Percentiles rank a stretch among this genome's conserved stretches.
Evolutionary conservation across 1,284 basidiomycete species (phyloP).

Genomic region (Pascua guehoae): DNA sequence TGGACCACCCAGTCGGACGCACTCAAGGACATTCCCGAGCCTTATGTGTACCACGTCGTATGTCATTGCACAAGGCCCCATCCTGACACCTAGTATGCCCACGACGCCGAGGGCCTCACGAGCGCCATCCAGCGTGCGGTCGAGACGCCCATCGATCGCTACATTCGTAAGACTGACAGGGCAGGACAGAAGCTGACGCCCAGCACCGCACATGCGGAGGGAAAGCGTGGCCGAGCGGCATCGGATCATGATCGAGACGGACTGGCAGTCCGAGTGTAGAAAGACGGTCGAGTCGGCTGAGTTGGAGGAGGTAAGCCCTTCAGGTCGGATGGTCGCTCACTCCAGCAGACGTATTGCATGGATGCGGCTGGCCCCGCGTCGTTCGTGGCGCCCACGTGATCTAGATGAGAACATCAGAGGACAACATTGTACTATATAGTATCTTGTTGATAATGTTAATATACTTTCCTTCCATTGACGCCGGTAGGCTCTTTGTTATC

Average conservation of each 20-base stretch:
- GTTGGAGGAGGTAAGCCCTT: no score
- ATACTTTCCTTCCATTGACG: no score
- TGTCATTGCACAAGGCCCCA: no score
- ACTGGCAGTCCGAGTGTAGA: background rate
- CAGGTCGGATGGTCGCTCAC: no score
- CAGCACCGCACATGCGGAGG: conserved; percentile 22
- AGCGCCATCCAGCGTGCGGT: conserved; percentile 28
- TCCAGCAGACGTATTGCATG: no score
- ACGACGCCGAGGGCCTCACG: conserved; percentile 28
- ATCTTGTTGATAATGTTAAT: no score
- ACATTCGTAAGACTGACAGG: conserved; percentile 9
- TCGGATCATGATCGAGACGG: background rate
- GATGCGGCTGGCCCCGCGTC: no score
- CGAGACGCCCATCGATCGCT: conserved; percentile 30
- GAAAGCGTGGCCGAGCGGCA: conserved; percentile 17
- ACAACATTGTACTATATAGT: no score
- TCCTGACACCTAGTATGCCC: conserved; percentile 1
- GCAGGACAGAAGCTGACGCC: background rate
- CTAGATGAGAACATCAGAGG: no score
- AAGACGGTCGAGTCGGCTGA: background rate
- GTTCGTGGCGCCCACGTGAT: no score
- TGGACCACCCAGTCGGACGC: conserved; percentile 49
- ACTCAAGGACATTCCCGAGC: conserved; percentile 28
- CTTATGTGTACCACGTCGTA: conserved; percentile 50
- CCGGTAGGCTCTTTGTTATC: no score